Evolutionary conservation across 345 rosid species (phyloP).

Genomic region (Leavenworthia alabamica): DNA sequence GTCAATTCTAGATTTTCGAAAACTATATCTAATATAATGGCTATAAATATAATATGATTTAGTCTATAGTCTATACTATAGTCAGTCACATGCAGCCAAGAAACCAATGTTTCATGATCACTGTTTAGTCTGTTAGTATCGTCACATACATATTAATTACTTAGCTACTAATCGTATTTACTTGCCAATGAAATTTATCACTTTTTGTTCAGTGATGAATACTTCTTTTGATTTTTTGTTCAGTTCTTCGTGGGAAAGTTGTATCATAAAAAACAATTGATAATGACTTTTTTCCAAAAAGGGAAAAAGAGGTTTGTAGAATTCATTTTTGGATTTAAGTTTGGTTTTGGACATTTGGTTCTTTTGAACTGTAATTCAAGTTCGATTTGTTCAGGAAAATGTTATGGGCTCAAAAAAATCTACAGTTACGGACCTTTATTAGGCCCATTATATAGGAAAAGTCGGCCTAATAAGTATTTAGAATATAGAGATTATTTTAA

Average conservation of each 20-base stretch:
- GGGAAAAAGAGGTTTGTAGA: not conserved
- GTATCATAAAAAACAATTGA: no score
- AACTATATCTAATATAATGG: no score
- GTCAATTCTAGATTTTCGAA: not conserved
- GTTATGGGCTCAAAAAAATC: not conserved
- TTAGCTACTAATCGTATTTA: not conserved
- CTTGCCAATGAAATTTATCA: no score
- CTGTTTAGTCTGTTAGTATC: not conserved
- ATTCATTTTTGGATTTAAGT: not conserved
- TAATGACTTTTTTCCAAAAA: no score
- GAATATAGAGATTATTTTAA: no score
- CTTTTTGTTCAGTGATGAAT: no score
- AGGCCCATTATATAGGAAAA: not conserved
- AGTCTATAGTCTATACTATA: no score
- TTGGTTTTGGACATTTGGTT: not conserved
- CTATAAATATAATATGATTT: not conserved
- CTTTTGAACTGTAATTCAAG: not conserved
- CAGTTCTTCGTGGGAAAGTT: no score
- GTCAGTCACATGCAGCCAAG: constrained; percentile 5
- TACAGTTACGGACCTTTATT: not conserved
- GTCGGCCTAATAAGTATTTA: not conserved
- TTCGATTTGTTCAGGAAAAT: no score
- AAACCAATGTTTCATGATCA: constrained; percentile 8
- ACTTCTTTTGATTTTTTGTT: no score
- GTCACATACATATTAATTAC: not conserved